These are phyloP conservation scores for Sordaria brevicollis DNA, from an alignment of 495 filamentous ascomycete genomes.

Conservation along the genomic window DNA sequence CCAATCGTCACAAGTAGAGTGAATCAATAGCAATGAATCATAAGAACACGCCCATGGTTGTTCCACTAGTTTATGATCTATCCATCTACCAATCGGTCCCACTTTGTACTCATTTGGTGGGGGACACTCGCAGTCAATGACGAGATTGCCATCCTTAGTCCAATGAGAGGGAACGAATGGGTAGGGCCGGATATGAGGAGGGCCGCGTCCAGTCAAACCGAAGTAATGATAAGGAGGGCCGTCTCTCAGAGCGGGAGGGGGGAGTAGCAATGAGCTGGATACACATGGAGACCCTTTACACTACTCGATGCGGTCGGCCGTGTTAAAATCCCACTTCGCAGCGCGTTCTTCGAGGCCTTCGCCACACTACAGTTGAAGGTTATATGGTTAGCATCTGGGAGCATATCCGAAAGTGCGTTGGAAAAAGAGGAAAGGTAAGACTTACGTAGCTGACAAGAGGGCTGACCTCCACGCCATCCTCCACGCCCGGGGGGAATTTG, in stretches of 20 bases:
- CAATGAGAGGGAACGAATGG: not conserved
- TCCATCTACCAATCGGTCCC: too few species aligned
- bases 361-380: constrained; percentile 50
- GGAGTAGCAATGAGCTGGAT: not conserved
- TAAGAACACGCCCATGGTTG: too few species aligned
- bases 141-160: too few species aligned
- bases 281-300: not conserved
- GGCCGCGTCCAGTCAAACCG: too few species aligned
- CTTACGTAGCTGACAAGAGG: constrained; percentile 94
- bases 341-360: constrained; percentile 77
- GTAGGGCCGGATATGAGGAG: too few species aligned
- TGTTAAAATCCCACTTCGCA: constrained; percentile 32
- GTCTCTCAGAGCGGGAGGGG: not conserved
- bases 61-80: too few species aligned
- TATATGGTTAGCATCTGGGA: constrained; percentile 21
- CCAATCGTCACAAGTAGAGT: too few species aligned
- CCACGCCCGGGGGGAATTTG: constrained; percentile 54
- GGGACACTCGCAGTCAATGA: too few species aligned
- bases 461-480: constrained; percentile 79
- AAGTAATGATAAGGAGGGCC: not conserved
- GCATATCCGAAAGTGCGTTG: not conserved
- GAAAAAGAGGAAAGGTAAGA: constrained; percentile 13
- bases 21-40: too few species aligned
- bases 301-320: not conserved
- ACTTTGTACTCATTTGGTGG: too few species aligned